Conservation (phyloP, 2,329 filamentous ascomycete genomes). For the Calonectria naviculata region DNA sequence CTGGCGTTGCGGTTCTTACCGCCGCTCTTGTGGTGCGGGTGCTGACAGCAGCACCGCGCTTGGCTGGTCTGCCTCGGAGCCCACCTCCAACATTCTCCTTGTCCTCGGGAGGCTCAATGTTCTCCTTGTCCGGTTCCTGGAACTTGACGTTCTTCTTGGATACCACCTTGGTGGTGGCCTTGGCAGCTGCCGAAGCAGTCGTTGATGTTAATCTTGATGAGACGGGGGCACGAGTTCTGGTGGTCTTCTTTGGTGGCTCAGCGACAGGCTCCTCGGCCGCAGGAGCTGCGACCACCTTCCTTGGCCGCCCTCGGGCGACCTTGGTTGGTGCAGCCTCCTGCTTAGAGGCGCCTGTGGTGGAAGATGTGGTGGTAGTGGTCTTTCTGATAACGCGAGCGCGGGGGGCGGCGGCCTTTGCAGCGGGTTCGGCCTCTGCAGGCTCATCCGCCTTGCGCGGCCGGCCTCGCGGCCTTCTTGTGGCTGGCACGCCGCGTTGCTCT, state of each 20-base stretch:
- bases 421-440: constrained; percentile 32
- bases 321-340: constrained; percentile 43
- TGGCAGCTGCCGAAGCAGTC: constrained; percentile 41
- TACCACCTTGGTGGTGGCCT: constrained; percentile 48
- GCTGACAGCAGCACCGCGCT: constrained; percentile 47
- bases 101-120: constrained; percentile 58
- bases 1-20: constrained; percentile 46
- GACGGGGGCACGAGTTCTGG: constrained; percentile 39
- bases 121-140: constrained; percentile 74
- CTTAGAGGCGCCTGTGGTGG: constrained; percentile 31
- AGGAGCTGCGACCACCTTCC: constrained; percentile 47
- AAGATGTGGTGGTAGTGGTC: constrained; percentile 31
- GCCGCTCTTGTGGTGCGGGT: constrained; percentile 49
- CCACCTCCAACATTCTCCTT: constrained; percentile 50
- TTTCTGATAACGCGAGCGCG: constrained; percentile 44
- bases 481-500: constrained; percentile 45
- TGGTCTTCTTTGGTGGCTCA: constrained; percentile 47
- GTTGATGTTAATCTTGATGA: constrained; percentile 41
- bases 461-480: constrained; percentile 54
- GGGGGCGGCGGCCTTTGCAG: constrained; percentile 41
- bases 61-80: constrained; percentile 56
- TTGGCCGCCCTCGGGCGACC: constrained; percentile 57
- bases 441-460: constrained; percentile 55
- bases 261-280: constrained; percentile 38
- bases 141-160: constrained; percentile 72